Conservation (phyloP, 257 asterid genomes). For the Osmanthus fragrans region DNA sequence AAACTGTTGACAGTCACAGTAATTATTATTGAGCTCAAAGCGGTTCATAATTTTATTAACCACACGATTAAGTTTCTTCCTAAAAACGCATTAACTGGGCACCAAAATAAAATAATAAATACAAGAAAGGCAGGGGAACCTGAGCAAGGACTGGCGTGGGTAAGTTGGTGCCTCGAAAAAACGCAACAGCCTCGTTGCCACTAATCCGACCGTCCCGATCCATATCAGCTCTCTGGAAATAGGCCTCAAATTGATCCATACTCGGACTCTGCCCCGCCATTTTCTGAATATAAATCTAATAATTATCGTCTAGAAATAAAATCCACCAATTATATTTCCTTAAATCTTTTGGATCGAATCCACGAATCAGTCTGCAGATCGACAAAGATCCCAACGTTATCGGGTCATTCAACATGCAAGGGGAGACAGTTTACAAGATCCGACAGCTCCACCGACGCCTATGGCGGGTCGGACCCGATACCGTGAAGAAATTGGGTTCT, state of each 20-base stretch:
- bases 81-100: not conserved
- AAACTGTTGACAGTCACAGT: slow-evolving; percentile 17
- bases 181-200: slow-evolving; percentile 84
- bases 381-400: slow-evolving; percentile 1
- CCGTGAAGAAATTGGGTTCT: not conserved
- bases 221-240: slow-evolving; percentile 82
- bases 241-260: slow-evolving; percentile 78
- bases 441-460: not conserved
- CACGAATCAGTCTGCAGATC: slow-evolving; percentile 41
- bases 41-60: slow-evolving; percentile 8
- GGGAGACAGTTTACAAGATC: not conserved
- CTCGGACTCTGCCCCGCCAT: slow-evolving; percentile 54
- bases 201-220: slow-evolving; percentile 96
- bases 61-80: not conserved
- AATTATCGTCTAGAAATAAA: slow-evolving; percentile 18
- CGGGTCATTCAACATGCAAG: not conserved
- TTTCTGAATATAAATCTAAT: slow-evolving; percentile 16
- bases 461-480: not conserved
- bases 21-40: slow-evolving; percentile 11
- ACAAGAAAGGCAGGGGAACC: slow-evolving; percentile 40
- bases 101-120: not conserved
- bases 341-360: slow-evolving; percentile 23
- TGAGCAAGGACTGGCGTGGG: slow-evolving; percentile 89
- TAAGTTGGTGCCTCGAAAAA: slow-evolving; percentile 74
- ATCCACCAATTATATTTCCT: slow-evolving; percentile 12